Conservation (phyloP, 371 early-diverging fungal species). For the Actinomortierella wolfii region DNA sequence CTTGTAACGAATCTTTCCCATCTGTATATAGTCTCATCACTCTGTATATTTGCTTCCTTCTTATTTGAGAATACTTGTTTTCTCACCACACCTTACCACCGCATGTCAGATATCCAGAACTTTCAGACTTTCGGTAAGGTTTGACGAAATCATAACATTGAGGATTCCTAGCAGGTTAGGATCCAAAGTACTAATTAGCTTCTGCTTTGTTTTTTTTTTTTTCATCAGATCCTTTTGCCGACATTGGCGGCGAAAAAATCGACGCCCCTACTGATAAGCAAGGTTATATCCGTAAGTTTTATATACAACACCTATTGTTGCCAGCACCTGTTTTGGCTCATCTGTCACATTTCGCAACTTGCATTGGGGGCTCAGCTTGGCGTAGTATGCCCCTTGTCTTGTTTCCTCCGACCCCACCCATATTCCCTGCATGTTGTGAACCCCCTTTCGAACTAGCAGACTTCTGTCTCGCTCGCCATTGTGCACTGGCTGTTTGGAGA, state of each 20-base stretch:
- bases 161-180: not conserved
- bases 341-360: no score
- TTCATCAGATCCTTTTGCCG: constrained; percentile 79
- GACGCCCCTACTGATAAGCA: constrained; percentile 56
- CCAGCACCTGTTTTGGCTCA: no score
- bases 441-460: not conserved
- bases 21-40: not conserved
- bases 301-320: no score
- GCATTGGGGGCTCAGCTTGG: no score
- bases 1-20: not conserved
- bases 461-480: not conserved
- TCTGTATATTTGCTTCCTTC: not conserved
- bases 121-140: constrained; percentile 36
- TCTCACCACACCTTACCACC: constrained; percentile 7
- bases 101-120: constrained; percentile 41
- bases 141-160: not conserved
- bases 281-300: constrained; percentile 84
- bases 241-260: constrained; percentile 71
- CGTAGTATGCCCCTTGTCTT: not conserved
- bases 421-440: not conserved
- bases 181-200: not conserved
- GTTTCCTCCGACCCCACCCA: not conserved
- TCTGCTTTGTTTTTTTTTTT: not conserved
- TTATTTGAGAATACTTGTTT: not conserved
- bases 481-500: constrained; percentile 15